phyloP scores from a whole-genome alignment of 192 early-diverging fungal genomes.

The Chytriomyces sp. region DNA sequence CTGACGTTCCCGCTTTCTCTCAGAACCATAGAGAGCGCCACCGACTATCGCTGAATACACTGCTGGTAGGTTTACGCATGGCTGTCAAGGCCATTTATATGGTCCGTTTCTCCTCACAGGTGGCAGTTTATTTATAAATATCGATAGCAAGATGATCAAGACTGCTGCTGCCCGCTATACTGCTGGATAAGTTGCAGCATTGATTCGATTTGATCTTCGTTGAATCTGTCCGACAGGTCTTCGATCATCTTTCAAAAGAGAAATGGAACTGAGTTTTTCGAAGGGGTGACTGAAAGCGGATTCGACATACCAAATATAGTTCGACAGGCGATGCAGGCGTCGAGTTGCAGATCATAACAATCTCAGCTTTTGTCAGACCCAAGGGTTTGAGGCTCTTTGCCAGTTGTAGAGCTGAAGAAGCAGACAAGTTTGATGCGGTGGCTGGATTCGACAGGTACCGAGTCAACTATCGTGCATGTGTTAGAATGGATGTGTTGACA shows the following conservation, averaged over 20 bases:
- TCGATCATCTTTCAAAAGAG: slow-evolving; percentile 21
- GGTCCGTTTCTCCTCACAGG: no score
- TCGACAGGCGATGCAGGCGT: slow-evolving; percentile 22
- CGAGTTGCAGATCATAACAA: slow-evolving; percentile 14
- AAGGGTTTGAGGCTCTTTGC: slow-evolving; percentile 11
- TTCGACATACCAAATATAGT: slow-evolving; percentile 11
- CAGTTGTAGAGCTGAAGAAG: background rate
- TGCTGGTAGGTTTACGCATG: no score
- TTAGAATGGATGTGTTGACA: background rate
- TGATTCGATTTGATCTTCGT: slow-evolving; percentile 19
- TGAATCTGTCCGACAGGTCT: slow-evolving; percentile 22
- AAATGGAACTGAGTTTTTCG: background rate
- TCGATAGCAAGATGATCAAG: no score
- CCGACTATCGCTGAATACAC: no score
- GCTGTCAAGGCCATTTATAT: no score
- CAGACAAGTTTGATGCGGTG: background rate
- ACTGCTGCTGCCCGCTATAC: background rate
- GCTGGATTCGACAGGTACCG: slow-evolving; percentile 14
- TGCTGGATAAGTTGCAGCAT: slow-evolving; percentile 27
- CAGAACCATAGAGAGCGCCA: no score
- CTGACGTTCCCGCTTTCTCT: no score
- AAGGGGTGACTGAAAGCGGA: background rate
- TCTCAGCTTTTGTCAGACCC: slow-evolving; percentile 18
- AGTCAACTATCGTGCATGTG: background rate
- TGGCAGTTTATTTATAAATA: no score